phyloP scores from a whole-genome alignment of 2,329 filamentous ascomycete genomes.

The Cordyceps militaris region DNA sequence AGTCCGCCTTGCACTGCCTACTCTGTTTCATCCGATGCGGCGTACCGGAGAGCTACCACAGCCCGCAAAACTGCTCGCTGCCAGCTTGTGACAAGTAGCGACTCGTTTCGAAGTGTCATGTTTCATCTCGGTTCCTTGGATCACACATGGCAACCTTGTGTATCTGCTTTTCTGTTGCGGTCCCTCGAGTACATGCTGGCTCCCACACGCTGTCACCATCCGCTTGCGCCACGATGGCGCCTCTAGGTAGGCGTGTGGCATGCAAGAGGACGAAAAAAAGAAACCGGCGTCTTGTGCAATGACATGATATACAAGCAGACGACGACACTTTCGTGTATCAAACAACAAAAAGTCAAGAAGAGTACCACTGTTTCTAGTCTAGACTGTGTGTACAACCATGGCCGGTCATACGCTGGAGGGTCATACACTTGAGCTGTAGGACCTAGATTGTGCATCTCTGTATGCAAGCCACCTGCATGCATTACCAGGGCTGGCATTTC shows the following conservation, averaged over 20 bases:
- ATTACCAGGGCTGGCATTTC: neutral
- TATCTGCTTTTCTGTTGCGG: neutral
- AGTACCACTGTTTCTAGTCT: conserved; percentile 3
- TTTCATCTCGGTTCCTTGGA: neutral
- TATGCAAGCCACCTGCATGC: conserved; percentile 5
- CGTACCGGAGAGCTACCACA: neutral
- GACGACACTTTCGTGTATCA: neutral
- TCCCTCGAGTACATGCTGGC: neutral
- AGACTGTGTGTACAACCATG: neutral
- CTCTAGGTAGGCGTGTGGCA: no score
- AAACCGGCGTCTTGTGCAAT: neutral
- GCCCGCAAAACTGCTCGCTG: neutral
- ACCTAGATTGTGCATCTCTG: neutral
- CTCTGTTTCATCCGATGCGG: neutral
- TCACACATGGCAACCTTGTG: neutral
- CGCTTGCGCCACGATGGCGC: no score
- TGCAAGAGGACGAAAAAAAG: neutral
- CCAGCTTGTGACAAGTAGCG: neutral
- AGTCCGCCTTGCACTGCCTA: neutral
- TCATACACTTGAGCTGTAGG: neutral
- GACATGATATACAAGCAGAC: neutral
- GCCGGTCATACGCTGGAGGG: neutral
- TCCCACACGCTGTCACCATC: neutral
- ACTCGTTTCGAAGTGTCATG: neutral
- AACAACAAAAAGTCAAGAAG: neutral